Evolutionary conservation across 495 filamentous ascomycete genomes (phyloP).

Genomic region (Penicillium chermesinum): DNA sequence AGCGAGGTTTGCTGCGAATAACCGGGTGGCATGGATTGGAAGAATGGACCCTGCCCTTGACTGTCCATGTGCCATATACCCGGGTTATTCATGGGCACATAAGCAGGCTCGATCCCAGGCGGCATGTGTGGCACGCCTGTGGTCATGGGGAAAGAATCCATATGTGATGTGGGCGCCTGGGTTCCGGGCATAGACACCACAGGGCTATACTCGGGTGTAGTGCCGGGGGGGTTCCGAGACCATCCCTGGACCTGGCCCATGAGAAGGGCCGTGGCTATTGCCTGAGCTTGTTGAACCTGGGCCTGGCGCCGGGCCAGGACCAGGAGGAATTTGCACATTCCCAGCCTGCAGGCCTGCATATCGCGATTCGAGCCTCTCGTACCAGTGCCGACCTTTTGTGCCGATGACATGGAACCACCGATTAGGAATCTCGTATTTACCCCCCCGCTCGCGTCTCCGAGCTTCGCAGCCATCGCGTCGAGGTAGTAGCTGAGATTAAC

Average conservation of each 20-base stretch:
- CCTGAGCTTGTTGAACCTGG: too few species aligned
- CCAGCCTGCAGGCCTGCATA: background rate
- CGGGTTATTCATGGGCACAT: constrained; percentile 17
- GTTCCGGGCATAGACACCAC: constrained; percentile 7
- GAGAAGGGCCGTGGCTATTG: too few species aligned
- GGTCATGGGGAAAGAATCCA: constrained; percentile 17
- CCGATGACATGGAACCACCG: constrained; percentile 37
- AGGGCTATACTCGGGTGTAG: constrained; percentile 3
- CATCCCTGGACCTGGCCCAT: background rate
- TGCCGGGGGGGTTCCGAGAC: constrained; percentile 10
- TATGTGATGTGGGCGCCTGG: constrained; percentile 7
- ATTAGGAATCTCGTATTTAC: constrained; percentile 35
- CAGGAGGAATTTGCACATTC: background rate
- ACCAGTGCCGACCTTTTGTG: constrained; percentile 35
- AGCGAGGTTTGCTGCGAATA: constrained; percentile 15
- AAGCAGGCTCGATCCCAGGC: constrained; percentile 16
- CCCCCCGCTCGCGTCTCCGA: constrained; percentile 35
- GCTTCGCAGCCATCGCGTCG: constrained; percentile 30
- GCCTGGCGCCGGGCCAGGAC: background rate
- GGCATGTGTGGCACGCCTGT: constrained; percentile 13
- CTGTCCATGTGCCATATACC: constrained; percentile 25
- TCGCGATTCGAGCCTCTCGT: constrained; percentile 29
- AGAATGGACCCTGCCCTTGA: constrained; percentile 17
- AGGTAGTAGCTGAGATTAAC: constrained; percentile 46
- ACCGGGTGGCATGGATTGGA: constrained; percentile 9